phyloP scores from a whole-genome alignment of 352 stramenopile species.

The Phytophthora pisi region DNA sequence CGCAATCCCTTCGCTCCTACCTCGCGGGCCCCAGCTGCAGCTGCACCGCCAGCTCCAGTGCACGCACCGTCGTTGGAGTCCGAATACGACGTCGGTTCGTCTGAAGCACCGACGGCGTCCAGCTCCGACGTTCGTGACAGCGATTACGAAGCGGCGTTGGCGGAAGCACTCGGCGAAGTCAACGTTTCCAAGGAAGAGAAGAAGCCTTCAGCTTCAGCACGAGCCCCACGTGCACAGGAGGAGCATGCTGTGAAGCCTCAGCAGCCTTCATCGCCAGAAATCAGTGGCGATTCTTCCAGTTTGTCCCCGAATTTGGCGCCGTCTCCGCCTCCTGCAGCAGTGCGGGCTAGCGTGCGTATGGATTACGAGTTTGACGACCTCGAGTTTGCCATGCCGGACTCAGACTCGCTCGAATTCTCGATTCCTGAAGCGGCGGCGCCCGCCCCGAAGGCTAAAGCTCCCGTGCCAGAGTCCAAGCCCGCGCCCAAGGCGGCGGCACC shows the following conservation, averaged over 20 bases:
- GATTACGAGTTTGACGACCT: constrained; percentile 75
- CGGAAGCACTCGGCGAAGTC: constrained; percentile 38
- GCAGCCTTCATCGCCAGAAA: constrained; percentile 10
- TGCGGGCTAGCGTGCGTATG: constrained; percentile 34
- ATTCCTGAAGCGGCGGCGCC: constrained; percentile 27
- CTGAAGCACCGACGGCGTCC: constrained; percentile 20
- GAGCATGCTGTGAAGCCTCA: neutral
- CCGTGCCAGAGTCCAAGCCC: constrained; percentile 22
- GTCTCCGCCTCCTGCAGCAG: constrained; percentile 23
- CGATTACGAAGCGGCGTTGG: constrained; percentile 41
- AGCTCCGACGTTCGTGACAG: constrained; percentile 34
- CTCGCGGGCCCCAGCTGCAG: constrained; percentile 17
- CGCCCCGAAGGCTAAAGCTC: constrained; percentile 23
- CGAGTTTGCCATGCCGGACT: constrained; percentile 61
- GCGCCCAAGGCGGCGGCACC: constrained; percentile 19
- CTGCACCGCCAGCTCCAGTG: constrained; percentile 14
- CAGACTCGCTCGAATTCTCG: constrained; percentile 44
- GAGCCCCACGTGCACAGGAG: constrained; percentile 3
- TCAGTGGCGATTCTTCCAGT: constrained; percentile 1
- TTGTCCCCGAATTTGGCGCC: constrained; percentile 21
- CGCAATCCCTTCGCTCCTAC: constrained; percentile 49
- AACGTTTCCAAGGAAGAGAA: constrained; percentile 30
- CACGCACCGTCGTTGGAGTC: constrained; percentile 19
- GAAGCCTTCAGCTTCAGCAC: constrained; percentile 8
- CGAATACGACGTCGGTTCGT: constrained; percentile 34